Percentiles rank a stretch among this genome's conserved stretches.
These are phyloP conservation scores for Phaeotremella skinneri DNA, from an alignment of 768 basidiomycete genomes.

Conservation along the genomic window DNA sequence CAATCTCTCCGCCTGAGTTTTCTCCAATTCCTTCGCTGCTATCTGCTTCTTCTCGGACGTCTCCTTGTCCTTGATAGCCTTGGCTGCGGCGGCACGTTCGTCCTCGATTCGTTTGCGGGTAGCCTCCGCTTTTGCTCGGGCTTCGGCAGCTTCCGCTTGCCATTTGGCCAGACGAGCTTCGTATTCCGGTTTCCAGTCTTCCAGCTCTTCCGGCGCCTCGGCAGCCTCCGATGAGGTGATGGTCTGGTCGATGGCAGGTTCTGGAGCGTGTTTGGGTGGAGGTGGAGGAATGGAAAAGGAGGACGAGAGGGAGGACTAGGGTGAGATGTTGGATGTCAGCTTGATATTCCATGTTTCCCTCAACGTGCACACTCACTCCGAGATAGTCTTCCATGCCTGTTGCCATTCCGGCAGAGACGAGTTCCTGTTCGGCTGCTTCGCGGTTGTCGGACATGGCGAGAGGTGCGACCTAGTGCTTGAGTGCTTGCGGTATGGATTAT, in stretches of 20 bases:
- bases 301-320: constrained; percentile 27
- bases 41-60: constrained; percentile 21
- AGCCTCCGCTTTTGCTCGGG: constrained; percentile 38
- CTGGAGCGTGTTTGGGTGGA: constrained; percentile 13
- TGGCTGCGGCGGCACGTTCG: constrained; percentile 24
- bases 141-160: constrained; percentile 39
- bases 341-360: constrained; percentile 67
- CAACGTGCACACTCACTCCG: constrained; percentile 51
- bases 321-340: constrained; percentile 47
- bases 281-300: constrained; percentile 35
- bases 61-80: constrained; percentile 19
- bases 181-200: constrained; percentile 37
- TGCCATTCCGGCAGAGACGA: constrained; percentile 28
- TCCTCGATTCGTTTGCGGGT: constrained; percentile 40
- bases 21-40: constrained; percentile 17
- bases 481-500: no score
- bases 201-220: constrained; percentile 26
- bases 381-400: constrained; percentile 55
- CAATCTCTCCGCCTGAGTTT: constrained; percentile 24
- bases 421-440: constrained; percentile 34
- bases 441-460: constrained; percentile 40
- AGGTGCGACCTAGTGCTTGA: no score
- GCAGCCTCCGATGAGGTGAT: constrained; percentile 12
- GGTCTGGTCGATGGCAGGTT: constrained; percentile 15
- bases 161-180: constrained; percentile 33